Conservation (phyloP, 352 stramenopile genomes). For the Globisporangium cylindrosporum region DNA sequence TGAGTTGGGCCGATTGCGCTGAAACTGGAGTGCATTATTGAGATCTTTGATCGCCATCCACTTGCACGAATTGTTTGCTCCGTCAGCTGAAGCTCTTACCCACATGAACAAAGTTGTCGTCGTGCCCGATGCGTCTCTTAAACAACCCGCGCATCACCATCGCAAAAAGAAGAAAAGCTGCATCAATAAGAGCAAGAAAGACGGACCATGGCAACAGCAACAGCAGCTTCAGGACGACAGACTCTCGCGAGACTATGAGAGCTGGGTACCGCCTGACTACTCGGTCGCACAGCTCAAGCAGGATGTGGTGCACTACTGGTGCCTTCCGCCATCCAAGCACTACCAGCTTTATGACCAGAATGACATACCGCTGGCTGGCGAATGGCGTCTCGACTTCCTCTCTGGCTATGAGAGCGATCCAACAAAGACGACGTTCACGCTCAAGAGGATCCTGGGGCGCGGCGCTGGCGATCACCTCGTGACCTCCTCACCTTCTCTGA, state of each 20-base stretch:
- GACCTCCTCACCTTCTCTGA: background rate
- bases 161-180: background rate
- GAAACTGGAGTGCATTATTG: background rate
- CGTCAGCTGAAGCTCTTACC: background rate
- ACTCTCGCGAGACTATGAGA: slow-evolving; percentile 19
- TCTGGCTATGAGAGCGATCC: slow-evolving; percentile 4
- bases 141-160: background rate
- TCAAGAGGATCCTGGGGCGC: slow-evolving; percentile 10
- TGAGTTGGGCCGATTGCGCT: background rate
- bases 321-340: slow-evolving; percentile 31
- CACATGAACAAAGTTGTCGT: slow-evolving; percentile 43
- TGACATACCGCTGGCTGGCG: slow-evolving; percentile 22
- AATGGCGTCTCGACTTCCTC: slow-evolving; percentile 22
- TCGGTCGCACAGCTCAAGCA: slow-evolving; percentile 34
- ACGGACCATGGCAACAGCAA: background rate
- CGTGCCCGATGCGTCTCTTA: slow-evolving; percentile 15
- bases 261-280: slow-evolving; percentile 60
- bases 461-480: background rate
- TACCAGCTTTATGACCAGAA: slow-evolving; percentile 37
- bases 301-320: slow-evolving; percentile 48
- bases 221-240: background rate
- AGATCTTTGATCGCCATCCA: background rate
- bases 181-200: background rate
- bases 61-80: too few species aligned
- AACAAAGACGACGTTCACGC: slow-evolving; percentile 16